Evolutionary conservation across 305 asterid genomes (phyloP).

Genomic region (Nicotiana rustica): DNA sequence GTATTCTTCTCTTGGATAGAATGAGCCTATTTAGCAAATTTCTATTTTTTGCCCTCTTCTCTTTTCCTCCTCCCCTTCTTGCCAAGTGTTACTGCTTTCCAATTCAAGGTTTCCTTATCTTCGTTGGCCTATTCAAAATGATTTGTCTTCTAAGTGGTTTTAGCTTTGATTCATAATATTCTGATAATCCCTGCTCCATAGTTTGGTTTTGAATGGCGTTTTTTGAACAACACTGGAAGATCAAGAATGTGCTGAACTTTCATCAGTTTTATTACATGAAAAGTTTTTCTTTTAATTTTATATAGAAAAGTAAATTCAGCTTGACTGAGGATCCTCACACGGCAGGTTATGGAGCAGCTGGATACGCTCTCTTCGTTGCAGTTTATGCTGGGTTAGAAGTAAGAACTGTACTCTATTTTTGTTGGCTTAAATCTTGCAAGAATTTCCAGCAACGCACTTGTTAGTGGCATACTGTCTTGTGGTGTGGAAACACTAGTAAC

Average conservation of each 20-base stretch:
- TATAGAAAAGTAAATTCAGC: conserved; percentile 28
- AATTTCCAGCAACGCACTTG: neutral
- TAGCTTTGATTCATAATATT: neutral
- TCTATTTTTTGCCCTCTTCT: neutral
- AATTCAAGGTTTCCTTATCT: neutral
- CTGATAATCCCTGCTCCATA: neutral
- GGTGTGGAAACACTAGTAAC: neutral
- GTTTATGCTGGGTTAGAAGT: conserved; percentile 96
- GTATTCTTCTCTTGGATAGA: neutral
- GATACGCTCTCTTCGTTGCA: conserved; percentile 89
- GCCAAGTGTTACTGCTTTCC: neutral
- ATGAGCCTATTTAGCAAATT: neutral
- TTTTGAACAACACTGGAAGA: neutral
- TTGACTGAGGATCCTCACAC: conserved; percentile 36
- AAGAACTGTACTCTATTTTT: conserved; percentile 37
- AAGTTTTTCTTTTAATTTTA: neutral
- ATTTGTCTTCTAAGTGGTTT: neutral
- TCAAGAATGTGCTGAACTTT: neutral
- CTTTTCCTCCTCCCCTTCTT: neutral
- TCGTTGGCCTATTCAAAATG: neutral
- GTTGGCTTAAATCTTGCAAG: conserved; percentile 23
- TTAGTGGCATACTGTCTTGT: neutral
- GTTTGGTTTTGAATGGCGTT: neutral
- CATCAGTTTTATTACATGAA: neutral
- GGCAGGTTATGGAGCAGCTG: conserved; percentile 92